Conservation (phyloP, 805 yeast species). For the Starmerella asiatica region DNA sequence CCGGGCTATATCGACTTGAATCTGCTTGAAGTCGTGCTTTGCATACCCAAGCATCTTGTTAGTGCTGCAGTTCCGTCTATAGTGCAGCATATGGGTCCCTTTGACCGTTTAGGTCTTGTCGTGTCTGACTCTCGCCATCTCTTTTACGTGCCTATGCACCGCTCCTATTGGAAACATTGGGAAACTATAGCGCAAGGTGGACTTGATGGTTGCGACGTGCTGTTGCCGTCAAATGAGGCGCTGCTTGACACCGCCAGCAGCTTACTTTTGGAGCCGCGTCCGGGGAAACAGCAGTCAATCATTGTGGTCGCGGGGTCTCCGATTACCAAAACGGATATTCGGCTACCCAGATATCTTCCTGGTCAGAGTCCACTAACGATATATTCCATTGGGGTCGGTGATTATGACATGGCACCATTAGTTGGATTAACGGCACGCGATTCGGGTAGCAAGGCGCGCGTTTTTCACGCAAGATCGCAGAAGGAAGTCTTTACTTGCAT, state of each 20-base stretch:
- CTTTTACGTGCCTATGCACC: constrained; percentile 7
- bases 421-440: constrained; percentile 1
- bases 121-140: neutral
- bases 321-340: neutral
- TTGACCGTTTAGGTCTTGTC: constrained; percentile 13
- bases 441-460: neutral
- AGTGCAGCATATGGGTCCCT: constrained; percentile 7
- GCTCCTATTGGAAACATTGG: constrained; percentile 14
- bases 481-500: neutral
- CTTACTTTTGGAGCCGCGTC: neutral
- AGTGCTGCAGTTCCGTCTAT: constrained; percentile 1
- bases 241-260: constrained; percentile 4
- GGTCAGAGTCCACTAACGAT: neutral
- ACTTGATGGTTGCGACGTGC: neutral
- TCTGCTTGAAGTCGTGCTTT: constrained; percentile 4
- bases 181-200: neutral
- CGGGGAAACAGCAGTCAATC: constrained; percentile 7
- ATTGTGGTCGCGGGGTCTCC: constrained; percentile 6
- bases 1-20: constrained; percentile 1
- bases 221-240: neutral
- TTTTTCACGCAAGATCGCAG: neutral
- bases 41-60: constrained; percentile 6
- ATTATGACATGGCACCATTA: constrained; percentile 4
- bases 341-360: neutral
- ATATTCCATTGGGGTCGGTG: constrained; percentile 9